Percentiles rank a stretch among this genome's conserved stretches.
phyloP scores from a whole-genome alignment of 1,139 yeast genomes.

The Kodamaea ohmeri region DNA sequence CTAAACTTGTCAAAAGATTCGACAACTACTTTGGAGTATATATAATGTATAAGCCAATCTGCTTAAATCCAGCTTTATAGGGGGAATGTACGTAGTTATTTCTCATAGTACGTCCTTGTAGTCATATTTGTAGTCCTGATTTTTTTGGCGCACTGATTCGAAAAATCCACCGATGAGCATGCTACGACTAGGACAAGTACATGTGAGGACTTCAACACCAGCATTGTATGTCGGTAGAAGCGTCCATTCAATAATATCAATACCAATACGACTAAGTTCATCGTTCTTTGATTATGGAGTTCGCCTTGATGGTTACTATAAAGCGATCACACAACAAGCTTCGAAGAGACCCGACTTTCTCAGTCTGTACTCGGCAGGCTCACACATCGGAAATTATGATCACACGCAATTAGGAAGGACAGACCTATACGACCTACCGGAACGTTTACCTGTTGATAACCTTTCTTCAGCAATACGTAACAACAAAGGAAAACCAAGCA shows the following conservation, averaged over 20 bases:
- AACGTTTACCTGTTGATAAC: constrained; percentile 12
- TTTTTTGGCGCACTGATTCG: background rate
- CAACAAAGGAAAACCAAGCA: constrained; percentile 22
- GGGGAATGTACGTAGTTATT: too few species aligned
- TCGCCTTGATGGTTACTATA: constrained; percentile 1
- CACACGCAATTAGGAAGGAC: too few species aligned
- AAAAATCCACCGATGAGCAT: constrained; percentile 4
- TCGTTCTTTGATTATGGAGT: constrained; percentile 1
- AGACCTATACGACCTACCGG: background rate
- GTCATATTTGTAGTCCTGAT: too few species aligned
- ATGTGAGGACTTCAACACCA: background rate
- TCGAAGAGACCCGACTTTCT: constrained; percentile 1
- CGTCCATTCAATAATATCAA: background rate
- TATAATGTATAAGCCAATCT: too few species aligned
- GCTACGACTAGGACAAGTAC: constrained; percentile 6
- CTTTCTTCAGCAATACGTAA: constrained; percentile 20
- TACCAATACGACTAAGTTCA: background rate
- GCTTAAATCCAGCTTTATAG: too few species aligned
- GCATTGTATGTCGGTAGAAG: background rate
- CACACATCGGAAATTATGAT: background rate
- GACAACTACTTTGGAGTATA: too few species aligned
- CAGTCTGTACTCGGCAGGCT: background rate
- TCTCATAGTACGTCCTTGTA: too few species aligned
- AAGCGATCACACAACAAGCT: background rate
- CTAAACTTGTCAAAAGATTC: too few species aligned